Conservation (phyloP, 108 stramenopile genomes). For the Skeletonema marinoi region DNA sequence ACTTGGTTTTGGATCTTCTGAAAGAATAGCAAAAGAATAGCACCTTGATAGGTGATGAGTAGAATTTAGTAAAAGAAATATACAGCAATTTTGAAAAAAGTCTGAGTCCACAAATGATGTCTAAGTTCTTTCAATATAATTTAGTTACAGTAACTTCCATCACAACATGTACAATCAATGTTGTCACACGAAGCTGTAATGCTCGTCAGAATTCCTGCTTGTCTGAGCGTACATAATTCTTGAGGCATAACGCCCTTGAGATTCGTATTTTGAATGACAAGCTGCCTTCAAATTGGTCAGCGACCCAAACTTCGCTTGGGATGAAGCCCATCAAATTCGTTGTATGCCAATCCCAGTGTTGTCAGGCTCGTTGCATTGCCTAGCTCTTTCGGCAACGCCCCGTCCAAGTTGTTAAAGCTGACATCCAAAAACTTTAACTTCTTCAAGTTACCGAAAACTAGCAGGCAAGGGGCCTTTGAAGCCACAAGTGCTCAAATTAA, state of each 20-base stretch:
- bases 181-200: slow-evolving; percentile 1
- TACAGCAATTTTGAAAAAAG: too few species aligned
- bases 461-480: too few species aligned
- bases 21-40: not conserved
- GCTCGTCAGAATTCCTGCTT: not conserved
- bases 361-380: too few species aligned
- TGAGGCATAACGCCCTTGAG: slow-evolving; percentile 13
- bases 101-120: too few species aligned
- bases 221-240: not conserved
- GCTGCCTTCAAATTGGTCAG: slow-evolving; percentile 13
- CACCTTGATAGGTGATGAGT: too few species aligned
- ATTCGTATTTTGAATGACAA: slow-evolving; percentile 15
- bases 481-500: too few species aligned
- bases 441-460: too few species aligned
- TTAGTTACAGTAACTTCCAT: not conserved
- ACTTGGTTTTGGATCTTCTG: not conserved
- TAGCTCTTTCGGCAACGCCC: too few species aligned
- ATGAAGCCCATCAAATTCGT: slow-evolving; percentile 6
- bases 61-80: too few species aligned
- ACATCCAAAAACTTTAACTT: too few species aligned
- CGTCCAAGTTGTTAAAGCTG: too few species aligned
- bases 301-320: not conserved
- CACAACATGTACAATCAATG: not conserved
- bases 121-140: too few species aligned
- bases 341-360: not conserved